These are phyloP conservation scores for Fusarium pseudonygamai DNA, from an alignment of 2,329 filamentous ascomycete species.

Conservation along the genomic window DNA sequence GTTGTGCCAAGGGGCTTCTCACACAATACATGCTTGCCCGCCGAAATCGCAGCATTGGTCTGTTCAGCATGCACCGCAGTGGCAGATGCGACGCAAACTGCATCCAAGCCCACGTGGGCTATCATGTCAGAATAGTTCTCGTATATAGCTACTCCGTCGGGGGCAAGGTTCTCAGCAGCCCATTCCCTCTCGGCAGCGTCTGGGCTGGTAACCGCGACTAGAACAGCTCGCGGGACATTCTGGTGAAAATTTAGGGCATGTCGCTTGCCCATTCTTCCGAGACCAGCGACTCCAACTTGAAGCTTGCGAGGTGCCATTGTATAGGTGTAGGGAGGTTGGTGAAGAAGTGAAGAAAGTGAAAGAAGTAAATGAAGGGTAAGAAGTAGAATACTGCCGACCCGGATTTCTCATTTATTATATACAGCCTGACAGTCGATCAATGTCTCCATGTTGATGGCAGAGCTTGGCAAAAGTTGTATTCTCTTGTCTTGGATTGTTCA, in stretches of 20 bases:
- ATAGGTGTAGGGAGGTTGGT: accelerated
- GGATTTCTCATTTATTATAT: neutral
- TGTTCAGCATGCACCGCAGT: conserved; percentile 67
- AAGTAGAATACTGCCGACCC: neutral
- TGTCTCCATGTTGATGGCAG: neutral
- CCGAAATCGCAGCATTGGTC: conserved; percentile 64
- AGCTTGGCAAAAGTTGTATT: neutral
- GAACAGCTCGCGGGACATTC: conserved; percentile 56
- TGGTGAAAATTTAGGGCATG: conserved; percentile 60
- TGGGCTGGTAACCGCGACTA: conserved; percentile 60
- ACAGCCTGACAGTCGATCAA: accelerated
- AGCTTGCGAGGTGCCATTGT: conserved; percentile 44
- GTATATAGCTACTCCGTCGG: conserved; percentile 56
- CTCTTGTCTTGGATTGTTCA: accelerated
- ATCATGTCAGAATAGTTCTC: conserved; percentile 59
- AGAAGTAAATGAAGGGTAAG: neutral
- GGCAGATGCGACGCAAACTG: conserved; percentile 53
- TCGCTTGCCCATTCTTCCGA: conserved; percentile 62
- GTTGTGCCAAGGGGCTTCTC: conserved; percentile 69
- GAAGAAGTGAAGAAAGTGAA: neutral
- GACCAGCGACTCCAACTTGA: conserved; percentile 58
- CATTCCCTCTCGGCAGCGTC: conserved; percentile 56
- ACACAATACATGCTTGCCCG: conserved; percentile 65
- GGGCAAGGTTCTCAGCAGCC: conserved; percentile 55
- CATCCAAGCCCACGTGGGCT: conserved; percentile 49